Evolutionary conservation across 495 filamentous ascomycete species (phyloP), one percentile per base, ranked within the genome.

Genomic region (Xylaria nigripes): DNA sequence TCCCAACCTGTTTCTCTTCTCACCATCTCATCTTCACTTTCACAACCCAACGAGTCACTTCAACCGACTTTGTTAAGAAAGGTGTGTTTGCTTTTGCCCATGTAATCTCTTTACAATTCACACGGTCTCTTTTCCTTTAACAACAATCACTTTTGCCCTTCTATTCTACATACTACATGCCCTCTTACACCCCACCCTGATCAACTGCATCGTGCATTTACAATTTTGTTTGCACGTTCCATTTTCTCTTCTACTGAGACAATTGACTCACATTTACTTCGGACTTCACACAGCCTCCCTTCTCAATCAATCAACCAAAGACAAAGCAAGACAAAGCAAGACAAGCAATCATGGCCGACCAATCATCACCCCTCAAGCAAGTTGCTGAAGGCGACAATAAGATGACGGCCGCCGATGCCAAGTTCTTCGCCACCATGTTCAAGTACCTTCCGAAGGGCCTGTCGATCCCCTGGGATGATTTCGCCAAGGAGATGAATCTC

Each of bases 361-460:
- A 48, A 13, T 23, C 6, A 2, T 3, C 19, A n/a, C n/a, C n/a
- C 9, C 12, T 44, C 34, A 54, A 46, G 30, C n/a, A 15, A 2
- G 45, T n/a, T n/a, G n/a, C 42, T 38, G 53, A 44, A 3, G 53
- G 16, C 45, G 45, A 45, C 5, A 7, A 24, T 1, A 18, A 41
- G 1, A 12, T 54, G 32, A 44, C 38, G 1, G 27, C 22, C 12
- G 34, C 16, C 10, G 63, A 63, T 7, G 19, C 48, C 27, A 61
- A 61, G 45, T 61, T 65, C 46, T 56, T 56, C 36, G 9, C 48
- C 0, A 19, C 23, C 1, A 19, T 63, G 9, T 36, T 61, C 58
- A 61, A 61, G 52, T 47, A 55, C 3, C 50, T 65, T 38, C 60
- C 63, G 12, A 53, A 23, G 15, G 15, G 19, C 13, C 2, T 61